These are phyloP conservation scores for Tylopilus sp. DNA, from an alignment of 768 basidiomycete genomes.

Conservation along the genomic window DNA sequence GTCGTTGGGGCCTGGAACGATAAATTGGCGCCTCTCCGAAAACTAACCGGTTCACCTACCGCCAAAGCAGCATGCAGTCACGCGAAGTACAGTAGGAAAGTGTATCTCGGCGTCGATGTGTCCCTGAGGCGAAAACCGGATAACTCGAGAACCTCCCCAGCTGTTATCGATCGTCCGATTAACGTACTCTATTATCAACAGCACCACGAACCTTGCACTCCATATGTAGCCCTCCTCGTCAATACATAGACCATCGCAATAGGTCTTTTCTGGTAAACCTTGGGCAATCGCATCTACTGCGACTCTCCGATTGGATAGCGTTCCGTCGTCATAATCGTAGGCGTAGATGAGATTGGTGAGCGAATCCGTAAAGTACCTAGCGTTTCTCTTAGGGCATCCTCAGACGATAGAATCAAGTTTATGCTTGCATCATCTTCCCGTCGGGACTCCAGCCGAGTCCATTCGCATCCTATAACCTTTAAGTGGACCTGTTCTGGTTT, in stretches of 20 bases:
- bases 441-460: slow-evolving; percentile 23
- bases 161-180: slow-evolving; percentile 29
- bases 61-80: slow-evolving; percentile 71
- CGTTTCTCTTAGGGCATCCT: slow-evolving; percentile 6
- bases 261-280: slow-evolving; percentile 48
- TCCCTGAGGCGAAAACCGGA: slow-evolving; percentile 54
- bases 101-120: slow-evolving; percentile 50
- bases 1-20: slow-evolving; percentile 46
- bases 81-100: slow-evolving; percentile 59
- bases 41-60: slow-evolving; percentile 13
- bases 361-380: slow-evolving; percentile 73
- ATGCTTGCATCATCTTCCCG: slow-evolving; percentile 19
- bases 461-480: slow-evolving; percentile 13
- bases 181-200: slow-evolving; percentile 4
- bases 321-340: slow-evolving; percentile 51
- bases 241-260: slow-evolving; percentile 64
- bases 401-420: slow-evolving; percentile 1
- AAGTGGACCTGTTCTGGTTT: not conserved
- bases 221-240: slow-evolving; percentile 63
- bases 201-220: slow-evolving; percentile 49
- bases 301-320: slow-evolving; percentile 51
- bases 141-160: slow-evolving; percentile 61
- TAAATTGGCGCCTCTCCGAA: not conserved
- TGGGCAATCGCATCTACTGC: slow-evolving; percentile 55
- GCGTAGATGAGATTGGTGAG: slow-evolving; percentile 62